Base-by-base conservation (phyloP, 1,139 yeast species). In the Spathaspora sp. region DNA sequence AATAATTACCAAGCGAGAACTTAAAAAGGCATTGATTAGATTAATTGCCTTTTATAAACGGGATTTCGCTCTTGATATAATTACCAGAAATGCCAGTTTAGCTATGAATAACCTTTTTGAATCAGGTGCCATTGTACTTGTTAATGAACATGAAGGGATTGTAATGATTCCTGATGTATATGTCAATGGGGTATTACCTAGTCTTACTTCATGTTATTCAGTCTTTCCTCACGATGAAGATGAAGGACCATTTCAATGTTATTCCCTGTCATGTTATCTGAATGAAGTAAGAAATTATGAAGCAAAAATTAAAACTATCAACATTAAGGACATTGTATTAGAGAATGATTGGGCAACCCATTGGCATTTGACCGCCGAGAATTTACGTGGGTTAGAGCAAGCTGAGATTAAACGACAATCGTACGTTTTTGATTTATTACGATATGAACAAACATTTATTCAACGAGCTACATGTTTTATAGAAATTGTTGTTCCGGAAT, bases 381-480 rank as follows among this genome's bases (percentile, higher is more conserved):
- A 81, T 43, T 59, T 86, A 31, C 66, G 74, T 10, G 78, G 74
- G 34, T 68, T 83, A 11, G 85, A 80, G 47, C 80, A 78, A 25
- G 68, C 67, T 9, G 80, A 81, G 43, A 72, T 85, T 9, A 82
- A 82, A 57, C 74, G 84, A 36, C 96, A 89, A 60, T 85, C 89
- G 44, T 82, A 84, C 43, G 78, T 89, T 5, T 91, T 86, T 63
- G 96, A 89, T 59, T 67, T 89, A 41, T 79, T 89, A 31, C 74
- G 84, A 47, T 80, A 84, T 44, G 96, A 89, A 53, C 90, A 86
- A 54, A 78, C 82, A n/a, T 86, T 86, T 48, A 76, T 88, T 25
- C 82, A 80, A 46, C 77, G 89, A 57, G 84, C 91, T 2, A 74
- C 76, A 52, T 81, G 87, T 7, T 84, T 88, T 49, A 72, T 86